Percentiles rank a stretch among this genome's conserved stretches.
Conservation (phyloP, 805 yeast species). For the Monosporozyma solicola region DNA sequence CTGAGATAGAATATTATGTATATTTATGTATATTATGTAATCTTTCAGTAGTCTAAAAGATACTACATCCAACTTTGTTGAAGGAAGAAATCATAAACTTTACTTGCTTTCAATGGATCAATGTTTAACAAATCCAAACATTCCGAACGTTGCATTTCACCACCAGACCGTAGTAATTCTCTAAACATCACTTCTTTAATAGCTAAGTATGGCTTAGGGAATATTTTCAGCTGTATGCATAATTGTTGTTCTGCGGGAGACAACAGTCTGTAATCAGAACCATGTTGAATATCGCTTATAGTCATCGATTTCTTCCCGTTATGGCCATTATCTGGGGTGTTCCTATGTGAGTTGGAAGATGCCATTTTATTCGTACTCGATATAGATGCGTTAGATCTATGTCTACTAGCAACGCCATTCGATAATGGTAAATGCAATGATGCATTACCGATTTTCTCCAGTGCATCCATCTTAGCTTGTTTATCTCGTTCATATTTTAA, state of each 20-base stretch:
- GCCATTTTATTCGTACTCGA: not conserved
- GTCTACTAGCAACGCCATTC: conserved; percentile 17
- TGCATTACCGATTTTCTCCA: conserved; percentile 42
- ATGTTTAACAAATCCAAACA: conserved; percentile 79
- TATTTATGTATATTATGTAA: not conserved
- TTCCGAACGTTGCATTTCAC: conserved; percentile 68
- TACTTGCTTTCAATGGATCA: conserved; percentile 78
- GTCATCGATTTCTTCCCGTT: conserved; percentile 34
- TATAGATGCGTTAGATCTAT: conserved; percentile 14
- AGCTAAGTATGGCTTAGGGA: conserved; percentile 91
- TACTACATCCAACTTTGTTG: conserved; percentile 73
- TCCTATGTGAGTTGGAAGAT: not conserved
- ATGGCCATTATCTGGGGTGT: not conserved
- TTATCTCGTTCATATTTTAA: conserved; percentile 83
- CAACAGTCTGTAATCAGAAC: conserved; percentile 73
- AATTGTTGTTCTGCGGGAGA: conserved; percentile 82
- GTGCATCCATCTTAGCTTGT: conserved; percentile 50
- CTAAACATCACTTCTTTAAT: conserved; percentile 84
- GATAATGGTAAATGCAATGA: conserved; percentile 16
- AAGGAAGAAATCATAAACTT: conserved; percentile 86
- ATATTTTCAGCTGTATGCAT: conserved; percentile 72
- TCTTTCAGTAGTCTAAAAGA: not conserved
- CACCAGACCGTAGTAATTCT: conserved; percentile 79
- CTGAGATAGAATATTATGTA: not conserved
- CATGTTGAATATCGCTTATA: conserved; percentile 61